These are phyloP conservation scores for Termitomyces sp. DNA, from an alignment of 768 basidiomycete species.

Conservation along the genomic window DNA sequence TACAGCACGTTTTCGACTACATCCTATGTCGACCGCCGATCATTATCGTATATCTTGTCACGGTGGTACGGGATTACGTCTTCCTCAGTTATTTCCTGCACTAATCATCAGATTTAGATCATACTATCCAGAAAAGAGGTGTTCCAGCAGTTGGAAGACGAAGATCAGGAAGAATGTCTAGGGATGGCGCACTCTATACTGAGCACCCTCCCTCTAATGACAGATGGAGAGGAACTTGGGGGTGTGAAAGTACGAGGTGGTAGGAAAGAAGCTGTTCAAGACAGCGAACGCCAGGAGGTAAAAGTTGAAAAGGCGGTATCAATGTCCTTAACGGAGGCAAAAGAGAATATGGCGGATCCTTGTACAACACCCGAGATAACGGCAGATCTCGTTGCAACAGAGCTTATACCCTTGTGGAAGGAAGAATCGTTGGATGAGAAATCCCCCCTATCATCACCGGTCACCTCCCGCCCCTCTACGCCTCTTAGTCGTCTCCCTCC, in stretches of 20 bases:
- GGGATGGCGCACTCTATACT: constrained; percentile 78
- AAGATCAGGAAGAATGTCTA: constrained; percentile 58
- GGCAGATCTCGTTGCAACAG: neutral
- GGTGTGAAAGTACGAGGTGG: neutral
- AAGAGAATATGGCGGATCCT: neutral
- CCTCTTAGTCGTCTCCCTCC: constrained; percentile 1
- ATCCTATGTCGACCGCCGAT: constrained; percentile 82
- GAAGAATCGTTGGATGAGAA: neutral
- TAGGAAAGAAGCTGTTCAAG: neutral
- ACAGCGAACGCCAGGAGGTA: neutral
- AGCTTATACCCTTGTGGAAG: neutral
- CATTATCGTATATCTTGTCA: constrained; percentile 75
- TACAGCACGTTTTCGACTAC: constrained; percentile 92
- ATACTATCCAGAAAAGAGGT: constrained; percentile 71
- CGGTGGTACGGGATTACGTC: constrained; percentile 57
- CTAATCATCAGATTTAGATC: constrained; percentile 42
- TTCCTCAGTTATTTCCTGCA: neutral
- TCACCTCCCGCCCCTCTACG: neutral
- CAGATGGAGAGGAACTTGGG: constrained; percentile 22
- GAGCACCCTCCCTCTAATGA: constrained; percentile 58
- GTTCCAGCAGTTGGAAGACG: constrained; percentile 55
- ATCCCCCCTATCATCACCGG: neutral
- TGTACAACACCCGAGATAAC: neutral
- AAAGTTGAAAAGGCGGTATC: neutral
- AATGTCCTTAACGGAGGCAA: neutral